Evolutionary conservation across 805 yeast species (phyloP).

Genomic region (Sugiyamaella americana): DNA sequence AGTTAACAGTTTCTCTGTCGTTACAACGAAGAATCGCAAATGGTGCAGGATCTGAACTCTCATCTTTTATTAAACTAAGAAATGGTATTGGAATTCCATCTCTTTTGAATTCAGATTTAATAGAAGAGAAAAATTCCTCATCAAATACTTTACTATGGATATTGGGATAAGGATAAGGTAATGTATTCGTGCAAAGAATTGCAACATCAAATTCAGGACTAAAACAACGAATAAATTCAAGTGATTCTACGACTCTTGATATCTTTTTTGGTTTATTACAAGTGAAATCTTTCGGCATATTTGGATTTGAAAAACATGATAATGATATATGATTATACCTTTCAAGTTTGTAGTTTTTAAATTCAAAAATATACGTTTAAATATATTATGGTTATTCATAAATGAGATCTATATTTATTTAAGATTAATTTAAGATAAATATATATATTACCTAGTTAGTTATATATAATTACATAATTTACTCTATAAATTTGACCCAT

Average conservation of each 20-base stretch:
- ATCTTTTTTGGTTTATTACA: not conserved
- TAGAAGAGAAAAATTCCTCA: not conserved
- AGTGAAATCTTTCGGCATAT: too few species aligned
- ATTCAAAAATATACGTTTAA: too few species aligned
- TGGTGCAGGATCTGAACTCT: not conserved
- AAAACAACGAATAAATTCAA: not conserved
- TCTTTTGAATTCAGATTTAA: not conserved
- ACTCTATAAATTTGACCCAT: constrained; percentile 6
- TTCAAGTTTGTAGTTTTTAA: too few species aligned
- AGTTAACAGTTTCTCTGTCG: not conserved
- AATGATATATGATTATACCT: too few species aligned
- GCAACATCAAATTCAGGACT: not conserved
- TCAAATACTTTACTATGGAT: not conserved
- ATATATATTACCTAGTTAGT: not conserved
- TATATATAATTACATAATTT: too few species aligned
- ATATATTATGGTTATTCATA: too few species aligned
- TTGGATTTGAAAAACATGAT: too few species aligned
- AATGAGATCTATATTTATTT: too few species aligned
- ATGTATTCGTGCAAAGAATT: not conserved
- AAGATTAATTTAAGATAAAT: too few species aligned
- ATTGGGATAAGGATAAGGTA: not conserved
- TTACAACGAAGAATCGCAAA: not conserved
- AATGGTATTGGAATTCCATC: not conserved
- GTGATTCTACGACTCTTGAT: not conserved
- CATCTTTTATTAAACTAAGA: not conserved